Percentiles rank a stretch among this genome's conserved stretches.
Evolutionary conservation across 2,329 filamentous ascomycete genomes (phyloP).

Genomic region (Plectosphaerella cucumerina): DNA sequence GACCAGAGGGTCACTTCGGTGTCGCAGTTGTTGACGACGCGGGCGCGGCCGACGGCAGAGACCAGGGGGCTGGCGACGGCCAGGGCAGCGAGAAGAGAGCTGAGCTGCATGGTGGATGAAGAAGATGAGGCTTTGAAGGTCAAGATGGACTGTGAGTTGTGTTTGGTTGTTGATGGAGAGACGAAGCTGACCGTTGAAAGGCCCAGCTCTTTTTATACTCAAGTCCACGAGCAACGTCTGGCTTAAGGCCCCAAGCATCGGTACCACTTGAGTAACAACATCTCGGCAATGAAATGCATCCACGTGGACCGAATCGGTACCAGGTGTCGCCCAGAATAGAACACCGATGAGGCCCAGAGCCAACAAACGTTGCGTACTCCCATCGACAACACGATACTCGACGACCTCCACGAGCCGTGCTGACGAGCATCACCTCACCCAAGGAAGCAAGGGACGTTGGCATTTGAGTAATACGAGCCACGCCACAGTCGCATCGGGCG

Average conservation of each 20-base stretch:
- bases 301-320: neutral
- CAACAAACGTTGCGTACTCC: neutral
- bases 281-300: neutral
- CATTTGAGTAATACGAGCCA: neutral
- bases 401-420: neutral
- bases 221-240: neutral
- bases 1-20: slow-evolving; percentile 32
- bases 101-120: neutral
- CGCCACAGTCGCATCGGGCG: neutral
- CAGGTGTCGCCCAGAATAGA: neutral
- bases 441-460: neutral
- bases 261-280: neutral
- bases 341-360: neutral
- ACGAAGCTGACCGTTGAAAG: neutral
- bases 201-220: neutral
- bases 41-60: slow-evolving; percentile 26
- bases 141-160: neutral
- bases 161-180: neutral
- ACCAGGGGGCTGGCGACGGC: slow-evolving; percentile 15
- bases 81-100: slow-evolving; percentile 16
- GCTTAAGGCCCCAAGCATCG: neutral
- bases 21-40: slow-evolving; percentile 31
- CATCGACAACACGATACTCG: neutral
- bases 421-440: neutral
- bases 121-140: neutral